Base-by-base conservation (phyloP, 75 land plant genomes). In the Isoetes taiwanensis region DNA sequence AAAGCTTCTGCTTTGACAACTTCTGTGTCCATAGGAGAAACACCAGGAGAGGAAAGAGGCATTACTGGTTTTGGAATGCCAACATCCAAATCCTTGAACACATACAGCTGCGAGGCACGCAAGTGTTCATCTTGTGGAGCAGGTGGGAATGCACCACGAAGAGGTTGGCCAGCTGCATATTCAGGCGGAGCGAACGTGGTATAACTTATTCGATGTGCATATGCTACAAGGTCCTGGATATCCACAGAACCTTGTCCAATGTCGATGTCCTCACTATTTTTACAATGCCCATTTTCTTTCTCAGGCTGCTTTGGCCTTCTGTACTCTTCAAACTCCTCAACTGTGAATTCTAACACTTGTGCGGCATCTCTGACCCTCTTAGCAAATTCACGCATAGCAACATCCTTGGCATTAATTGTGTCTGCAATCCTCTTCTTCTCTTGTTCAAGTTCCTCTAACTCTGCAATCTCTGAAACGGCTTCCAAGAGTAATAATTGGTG, bases 171-270 rank as follows among this genome's bases (percentile, higher is more conserved):
- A 30, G 80, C 67, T 28, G 73, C 85, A 64, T 77, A 83, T 50
- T 90, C 96, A 1, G 90, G 96, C 0, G 96, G 96, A 34, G 96
- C 90, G 62, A 90, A 90, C 6, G 96, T 90, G 0, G 96, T 90
- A 64, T 90, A 90, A 69, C 96, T 90, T 16, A 90, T 82, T 24
- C 76, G 16, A 39, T 80, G 91, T 6, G 96, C 96, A 57, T 90
- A 90, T 0, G 86, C 65, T 16, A 90, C 61, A 20, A 90, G 65
- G 48, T 90, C 90, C 1, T 76, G 54, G 28, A 90, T 57, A 32
- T 71, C 63, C 17, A 75, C 5, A 14, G 52, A 30, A 11, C 28
- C 50, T n/a, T n/a, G 38, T 35, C 78, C 55, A 34, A 68, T 14
- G 26, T 37, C 60, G 6, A 26, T 48, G 23, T 6, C 41, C 38